Conservation (phyloP, 129 eudicot genomes). For the Lactuca sativa region DNA sequence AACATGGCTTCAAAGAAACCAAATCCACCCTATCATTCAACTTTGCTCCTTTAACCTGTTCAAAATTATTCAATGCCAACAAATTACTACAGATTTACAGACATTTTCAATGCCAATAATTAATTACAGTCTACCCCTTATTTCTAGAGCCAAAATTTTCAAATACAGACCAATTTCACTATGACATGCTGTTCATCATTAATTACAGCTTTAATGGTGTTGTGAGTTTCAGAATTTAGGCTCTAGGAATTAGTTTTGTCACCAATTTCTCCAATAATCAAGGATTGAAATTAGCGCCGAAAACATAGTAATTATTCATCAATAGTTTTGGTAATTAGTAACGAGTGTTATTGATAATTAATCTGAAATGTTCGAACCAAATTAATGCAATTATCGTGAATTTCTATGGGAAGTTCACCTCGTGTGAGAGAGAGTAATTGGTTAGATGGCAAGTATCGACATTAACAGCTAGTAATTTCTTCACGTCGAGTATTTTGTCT, state of each 20-base stretch:
- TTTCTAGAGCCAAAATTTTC: neutral
- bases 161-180: neutral
- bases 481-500: slow-evolving; percentile 88
- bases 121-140: neutral
- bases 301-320: neutral
- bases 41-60: slow-evolving; percentile 76
- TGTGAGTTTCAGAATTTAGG: neutral
- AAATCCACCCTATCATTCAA: slow-evolving; percentile 78
- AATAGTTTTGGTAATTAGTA: no score
- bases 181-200: neutral
- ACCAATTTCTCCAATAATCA: slow-evolving; percentile 2
- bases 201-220: neutral
- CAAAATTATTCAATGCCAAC: slow-evolving; percentile 7
- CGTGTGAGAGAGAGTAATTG: slow-evolving; percentile 83
- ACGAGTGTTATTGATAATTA: neutral
- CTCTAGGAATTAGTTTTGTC: slow-evolving; percentile 2
- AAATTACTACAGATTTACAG: neutral
- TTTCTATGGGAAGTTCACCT: slow-evolving; percentile 43
- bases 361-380: neutral
- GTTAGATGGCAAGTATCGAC: slow-evolving; percentile 95
- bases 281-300: neutral
- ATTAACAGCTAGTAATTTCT: slow-evolving; percentile 73
- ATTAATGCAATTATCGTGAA: slow-evolving; percentile 6
- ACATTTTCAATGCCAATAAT: neutral
- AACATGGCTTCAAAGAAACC: slow-evolving; percentile 77